Conservation (phyloP, 2,329 filamentous ascomycete species). For the Neobulgaria alba region DNA sequence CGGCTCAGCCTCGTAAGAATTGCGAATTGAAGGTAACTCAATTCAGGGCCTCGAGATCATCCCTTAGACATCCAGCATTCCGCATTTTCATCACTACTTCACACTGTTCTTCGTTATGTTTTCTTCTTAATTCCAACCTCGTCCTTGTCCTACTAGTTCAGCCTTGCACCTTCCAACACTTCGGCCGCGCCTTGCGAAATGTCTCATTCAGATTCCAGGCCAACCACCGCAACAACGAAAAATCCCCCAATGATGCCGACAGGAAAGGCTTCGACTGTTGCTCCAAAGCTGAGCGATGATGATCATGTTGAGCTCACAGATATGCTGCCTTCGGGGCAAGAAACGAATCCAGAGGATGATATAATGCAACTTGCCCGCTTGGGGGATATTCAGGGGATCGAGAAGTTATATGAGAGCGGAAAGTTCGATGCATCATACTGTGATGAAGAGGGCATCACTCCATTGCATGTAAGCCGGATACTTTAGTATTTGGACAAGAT, state of each 20-base stretch:
- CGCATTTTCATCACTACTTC: too few relatives aligned
- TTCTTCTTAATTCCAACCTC: too few relatives aligned
- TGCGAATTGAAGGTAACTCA: not conserved
- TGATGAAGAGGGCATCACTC: conserved; percentile 91
- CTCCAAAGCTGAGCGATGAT: conserved; percentile 44
- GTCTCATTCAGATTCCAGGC: conserved; percentile 17
- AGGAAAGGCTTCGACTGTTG: conserved; percentile 43
- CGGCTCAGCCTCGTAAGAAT: conserved; percentile 4
- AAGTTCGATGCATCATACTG: conserved; percentile 74
- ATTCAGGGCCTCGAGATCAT: not conserved
- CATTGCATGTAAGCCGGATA: conserved; percentile 66
- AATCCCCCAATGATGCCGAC: conserved; percentile 42
- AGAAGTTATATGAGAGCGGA: conserved; percentile 78
- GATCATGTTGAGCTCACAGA: conserved; percentile 29
- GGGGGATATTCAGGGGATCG: conserved; percentile 78
- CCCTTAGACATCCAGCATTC: too few relatives aligned
- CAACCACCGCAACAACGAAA: conserved; percentile 15
- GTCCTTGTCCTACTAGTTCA: not conserved
- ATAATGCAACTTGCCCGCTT: conserved; percentile 92
- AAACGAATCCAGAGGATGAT: conserved; percentile 51
- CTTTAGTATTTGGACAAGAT: not conserved
- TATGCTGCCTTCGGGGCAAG: conserved; percentile 20
- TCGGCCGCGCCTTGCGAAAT: conserved; percentile 9
- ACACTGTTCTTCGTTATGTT: too few relatives aligned
- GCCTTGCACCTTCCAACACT: not conserved